phyloP scores from a whole-genome alignment of 1,284 basidiomycete species.

The Volvariella surrecta region DNA sequence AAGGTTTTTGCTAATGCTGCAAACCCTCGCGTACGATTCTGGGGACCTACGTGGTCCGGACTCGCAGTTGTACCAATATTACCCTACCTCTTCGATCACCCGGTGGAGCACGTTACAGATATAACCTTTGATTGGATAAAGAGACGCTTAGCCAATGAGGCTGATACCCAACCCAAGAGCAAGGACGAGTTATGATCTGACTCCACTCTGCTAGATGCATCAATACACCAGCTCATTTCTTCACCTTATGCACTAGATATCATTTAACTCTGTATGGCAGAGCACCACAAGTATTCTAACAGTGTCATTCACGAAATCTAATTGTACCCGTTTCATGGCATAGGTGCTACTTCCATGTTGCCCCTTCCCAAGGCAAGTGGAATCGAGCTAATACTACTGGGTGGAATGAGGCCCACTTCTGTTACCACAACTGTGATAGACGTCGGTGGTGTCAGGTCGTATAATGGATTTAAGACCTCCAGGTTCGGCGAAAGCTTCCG shows the following conservation, averaged over 20 bases:
- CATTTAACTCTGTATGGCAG: too few species aligned
- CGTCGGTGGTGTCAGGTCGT: conserved; percentile 85
- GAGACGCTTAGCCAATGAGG: conserved; percentile 28
- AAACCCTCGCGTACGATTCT: conserved; percentile 57
- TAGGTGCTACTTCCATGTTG: not conserved
- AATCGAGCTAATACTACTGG: conserved; percentile 76
- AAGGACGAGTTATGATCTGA: conserved; percentile 18
- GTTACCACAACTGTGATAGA: conserved; percentile 95
- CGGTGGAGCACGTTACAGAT: conserved; percentile 66
- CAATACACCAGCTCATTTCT: too few species aligned
- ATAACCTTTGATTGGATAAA: conserved; percentile 60
- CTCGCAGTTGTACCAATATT: conserved; percentile 73
- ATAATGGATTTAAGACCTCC: conserved; percentile 77
- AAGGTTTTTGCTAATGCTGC: conserved; percentile 62
- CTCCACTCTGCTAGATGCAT: too few species aligned
- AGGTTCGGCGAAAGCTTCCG: conserved; percentile 36
- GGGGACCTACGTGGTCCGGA: conserved; percentile 80
- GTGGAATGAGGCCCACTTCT: conserved; percentile 88
- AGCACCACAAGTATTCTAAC: too few species aligned
- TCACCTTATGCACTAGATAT: too few species aligned
- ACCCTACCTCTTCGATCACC: conserved; percentile 81
- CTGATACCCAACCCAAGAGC: conserved; percentile 15
- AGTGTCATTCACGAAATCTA: too few species aligned
- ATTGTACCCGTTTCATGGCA: too few species aligned
- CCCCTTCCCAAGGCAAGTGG: conserved; percentile 61